Base-by-base conservation (phyloP, 2,329 filamentous ascomycete species). In the Apiospora malaysiana region DNA sequence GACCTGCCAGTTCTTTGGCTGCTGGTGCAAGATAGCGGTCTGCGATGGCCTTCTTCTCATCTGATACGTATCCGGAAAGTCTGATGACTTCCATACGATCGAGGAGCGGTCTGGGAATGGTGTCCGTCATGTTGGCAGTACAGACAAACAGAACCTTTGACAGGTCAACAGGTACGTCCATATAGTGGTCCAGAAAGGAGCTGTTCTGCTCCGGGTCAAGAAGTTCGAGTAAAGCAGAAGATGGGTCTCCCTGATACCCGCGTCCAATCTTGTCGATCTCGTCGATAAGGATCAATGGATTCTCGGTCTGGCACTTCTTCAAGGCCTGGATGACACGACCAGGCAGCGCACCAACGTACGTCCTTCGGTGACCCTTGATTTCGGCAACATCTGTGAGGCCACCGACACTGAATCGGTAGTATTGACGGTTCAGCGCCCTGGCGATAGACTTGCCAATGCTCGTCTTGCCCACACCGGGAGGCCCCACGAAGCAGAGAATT, bases 241-340 rank as follows among this genome's bases (percentile, higher is more conserved):
- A 94, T 18, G 97, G 97, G 78, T 99, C 96, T 37, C 96, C 96
- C 83, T 98, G 96, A 79, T 98, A 96, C 6, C 96, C 96, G 71
- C 94, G 91, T 43, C 96, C 96, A 79, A 99, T 97, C 85, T 99
- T 99, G 86, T 99, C 96, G 71, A 99, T 91, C 80, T 99, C 96
- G 79, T 99, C 96, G 74, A 99, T 98, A 74, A 99, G 84, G 68
- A 99, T 94, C 42, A 99, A 87, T 40, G 96, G 96, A 81, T 99
- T 99, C 83, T 99, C 97, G 0, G 96, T 99, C 84, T 98, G 95
- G 80, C 95, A 98, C 83, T 99, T 99, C 87, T 99, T 99, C 78
- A 99, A 85, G 0, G 96, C 96, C 82, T 99, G 97, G 73, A 99
- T 98, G 79, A 99, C 97, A 71, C 97, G 93, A 68, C 96, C 97